A percentile compares a stretch with the other conserved stretches of the same genome.
Evolutionary conservation across 371 early-diverging fungal genomes (phyloP).

Genomic region (Lichtheimia hyalospora): DNA sequence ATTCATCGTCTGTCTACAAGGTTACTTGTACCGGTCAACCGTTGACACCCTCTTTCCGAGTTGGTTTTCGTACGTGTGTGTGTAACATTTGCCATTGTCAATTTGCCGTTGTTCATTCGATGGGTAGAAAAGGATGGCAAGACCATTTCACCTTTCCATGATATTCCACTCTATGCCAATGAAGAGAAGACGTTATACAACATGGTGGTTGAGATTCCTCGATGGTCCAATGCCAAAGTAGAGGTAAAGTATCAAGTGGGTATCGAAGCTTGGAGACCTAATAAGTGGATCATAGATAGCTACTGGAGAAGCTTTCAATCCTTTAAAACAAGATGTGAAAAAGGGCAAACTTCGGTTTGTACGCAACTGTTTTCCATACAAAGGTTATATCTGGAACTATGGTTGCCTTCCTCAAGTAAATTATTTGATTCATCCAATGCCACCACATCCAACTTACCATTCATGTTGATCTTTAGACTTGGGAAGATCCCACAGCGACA

Average conservation of each 20-base stretch:
- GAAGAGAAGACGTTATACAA: constrained; percentile 84
- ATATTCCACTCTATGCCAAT: constrained; percentile 95
- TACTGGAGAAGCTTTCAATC: constrained; percentile 93
- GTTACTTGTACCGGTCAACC: constrained; percentile 9
- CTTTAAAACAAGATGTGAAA: constrained; percentile 99
- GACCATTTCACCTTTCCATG: constrained; percentile 96
- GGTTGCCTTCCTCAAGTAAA: constrained; percentile 95
- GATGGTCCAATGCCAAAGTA: constrained; percentile 99
- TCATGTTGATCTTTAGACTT: constrained; percentile 67
- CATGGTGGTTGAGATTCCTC: constrained; percentile 99
- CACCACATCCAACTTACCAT: not conserved
- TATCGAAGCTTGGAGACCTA: not conserved
- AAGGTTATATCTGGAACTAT: constrained; percentile 99
- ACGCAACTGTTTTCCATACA: constrained; percentile 99
- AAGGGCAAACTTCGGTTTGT: constrained; percentile 99
- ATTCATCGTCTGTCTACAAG: constrained; percentile 8
- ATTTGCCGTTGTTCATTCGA: not conserved
- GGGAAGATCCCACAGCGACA: constrained; percentile 93
- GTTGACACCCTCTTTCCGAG: constrained; percentile 14
- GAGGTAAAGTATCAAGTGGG: constrained; percentile 66
- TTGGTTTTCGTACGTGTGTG: constrained; percentile 14
- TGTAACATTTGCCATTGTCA: not conserved
- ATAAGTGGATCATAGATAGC: constrained; percentile 62
- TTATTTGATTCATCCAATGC: not conserved
- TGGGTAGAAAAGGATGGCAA: constrained; percentile 64